Base-by-base conservation (phyloP, 371 early-diverging fungal genomes). In the Mortierella sp. region DNA sequence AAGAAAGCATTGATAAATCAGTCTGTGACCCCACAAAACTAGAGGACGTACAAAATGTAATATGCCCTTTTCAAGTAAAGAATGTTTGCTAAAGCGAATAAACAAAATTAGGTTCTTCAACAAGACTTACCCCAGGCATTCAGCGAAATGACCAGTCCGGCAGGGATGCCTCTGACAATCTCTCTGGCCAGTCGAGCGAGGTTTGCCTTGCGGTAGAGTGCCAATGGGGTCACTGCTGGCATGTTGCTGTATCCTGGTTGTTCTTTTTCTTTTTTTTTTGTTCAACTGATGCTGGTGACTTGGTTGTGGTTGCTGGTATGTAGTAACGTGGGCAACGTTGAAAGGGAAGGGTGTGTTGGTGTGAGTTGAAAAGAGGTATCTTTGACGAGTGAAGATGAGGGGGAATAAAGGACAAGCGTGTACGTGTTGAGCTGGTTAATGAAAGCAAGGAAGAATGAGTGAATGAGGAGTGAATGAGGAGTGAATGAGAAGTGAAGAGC, bases 51-150 rank as follows among this genome's bases (percentile, higher is more conserved):
- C 65, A 68, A 35, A 24, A 41, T 29, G 56, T 43, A 1, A 71
- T 46, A 35, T 77, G 3, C 54, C 21, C 4, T 29, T 14, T 48
- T 44, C n/a, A n/a, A 5, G n/a, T 6, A n/a, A 71, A 49, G 32
- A 10, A 54, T 72, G 21, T 54, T 35, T 12, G 24, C 35, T 38
- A 54, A 35, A 49, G 54, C n/a, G n/a, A 48, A 35, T 24, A 43
- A 14, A 56, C 21, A 56, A 56, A 44, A 74, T 1, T 18, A 35
- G n/a, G n/a, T 10, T 18, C 3, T 6, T 1, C 6, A 21, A 12
- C 8, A 38, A 8, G 27, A 70, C 54, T 56, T 81, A 84, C 85
- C 87, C 87, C 87, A 86, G 8, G 87, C 87, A 80, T 86, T 86
- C 14, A 86, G 65, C 21, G 87, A 86, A 32, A 86, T 86, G 71